phyloP scores from a whole-genome alignment of 257 asterid species.

The Thymus mandschuricus region DNA sequence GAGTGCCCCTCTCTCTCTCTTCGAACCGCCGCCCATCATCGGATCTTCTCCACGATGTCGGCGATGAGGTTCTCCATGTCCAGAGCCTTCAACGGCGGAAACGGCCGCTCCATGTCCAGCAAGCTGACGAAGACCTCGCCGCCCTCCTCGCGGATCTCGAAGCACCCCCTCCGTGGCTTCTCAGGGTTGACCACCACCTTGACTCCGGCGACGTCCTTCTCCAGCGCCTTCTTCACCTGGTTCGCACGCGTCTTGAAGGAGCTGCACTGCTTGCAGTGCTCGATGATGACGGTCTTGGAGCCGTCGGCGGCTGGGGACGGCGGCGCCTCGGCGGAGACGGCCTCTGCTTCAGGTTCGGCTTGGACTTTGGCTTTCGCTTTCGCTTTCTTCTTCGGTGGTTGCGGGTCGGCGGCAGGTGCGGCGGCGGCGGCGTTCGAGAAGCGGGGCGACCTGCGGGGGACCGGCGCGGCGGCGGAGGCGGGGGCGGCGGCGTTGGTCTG shows the following conservation, averaged over 20 bases:
- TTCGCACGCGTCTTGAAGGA: constrained; percentile 65
- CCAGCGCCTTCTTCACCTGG: constrained; percentile 61
- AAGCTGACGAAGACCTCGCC: constrained; percentile 72
- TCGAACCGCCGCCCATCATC: constrained; percentile 25
- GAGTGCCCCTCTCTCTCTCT: constrained; percentile 17
- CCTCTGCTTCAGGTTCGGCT: not conserved
- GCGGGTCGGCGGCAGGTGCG: constrained; percentile 31
- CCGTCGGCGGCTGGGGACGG: not conserved
- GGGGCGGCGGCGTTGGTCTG: constrained; percentile 17
- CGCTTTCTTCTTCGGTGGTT: constrained; percentile 43
- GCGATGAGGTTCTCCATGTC: constrained; percentile 72
- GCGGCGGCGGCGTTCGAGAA: constrained; percentile 23
- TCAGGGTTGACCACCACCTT: constrained; percentile 72
- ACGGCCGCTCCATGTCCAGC: constrained; percentile 80
- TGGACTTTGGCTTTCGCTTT: constrained; percentile 23
- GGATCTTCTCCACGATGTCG: constrained; percentile 60
- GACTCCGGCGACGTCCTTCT: constrained; percentile 54
- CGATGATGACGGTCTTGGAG: constrained; percentile 51
- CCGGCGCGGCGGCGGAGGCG: constrained; percentile 31
- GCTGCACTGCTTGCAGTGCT: constrained; percentile 76
- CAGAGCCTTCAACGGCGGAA: constrained; percentile 55
- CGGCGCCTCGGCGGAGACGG: not conserved
- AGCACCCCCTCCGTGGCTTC: constrained; percentile 86
- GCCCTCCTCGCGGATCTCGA: constrained; percentile 71
- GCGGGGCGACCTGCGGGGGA: constrained; percentile 47